Evolutionary conservation across 768 basidiomycete genomes (phyloP), one percentile per base, ranked within the genome.

Genomic region (Pluteus cervinus): DNA sequence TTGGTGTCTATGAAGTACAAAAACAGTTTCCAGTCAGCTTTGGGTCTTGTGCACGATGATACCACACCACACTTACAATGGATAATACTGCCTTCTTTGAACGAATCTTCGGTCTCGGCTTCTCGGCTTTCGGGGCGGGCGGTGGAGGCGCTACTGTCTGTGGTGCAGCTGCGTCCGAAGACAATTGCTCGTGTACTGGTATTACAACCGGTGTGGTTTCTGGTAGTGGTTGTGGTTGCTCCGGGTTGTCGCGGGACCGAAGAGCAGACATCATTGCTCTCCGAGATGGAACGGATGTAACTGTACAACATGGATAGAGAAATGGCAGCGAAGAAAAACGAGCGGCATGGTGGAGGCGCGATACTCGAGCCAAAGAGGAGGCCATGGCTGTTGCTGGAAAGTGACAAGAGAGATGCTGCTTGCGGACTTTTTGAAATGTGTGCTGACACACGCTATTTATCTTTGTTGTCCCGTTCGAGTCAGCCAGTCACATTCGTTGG

Each of bases 1-100:
- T 57, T 0, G 88, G 80, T 26, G 90, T 88, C 94, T 98, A 49
- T 4, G n/a, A n/a, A n/a, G n/a, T n/a, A n/a, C n/a, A n/a, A n/a
- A n/a, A n/a, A n/a, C n/a, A n/a, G n/a, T n/a, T n/a, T n/a, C n/a
- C n/a, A n/a, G n/a, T n/a, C n/a, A n/a, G n/a, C n/a, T n/a, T n/a
- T n/a, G n/a, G n/a, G n/a, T n/a, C n/a, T n/a, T n/a, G n/a, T n/a
- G n/a, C n/a, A n/a, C n/a, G n/a, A n/a, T n/a, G n/a, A n/a, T n/a
- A n/a, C 37, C 32, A 68, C n/a, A n/a, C n/a, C n/a, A n/a, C n/a
- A n/a, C 69, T 43, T 47, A 89, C 88, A 37, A 92, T 75, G 7
- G 76, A 65, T 33, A 92, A 61, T 3, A 87, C 86, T 3, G 87
- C 86, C 57, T 88, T 90, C 37, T 75, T 71, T 0, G 88, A 66